Base-by-base conservation (phyloP, 192 early-diverging fungal genomes). In the Radiomyces spectabilis region DNA sequence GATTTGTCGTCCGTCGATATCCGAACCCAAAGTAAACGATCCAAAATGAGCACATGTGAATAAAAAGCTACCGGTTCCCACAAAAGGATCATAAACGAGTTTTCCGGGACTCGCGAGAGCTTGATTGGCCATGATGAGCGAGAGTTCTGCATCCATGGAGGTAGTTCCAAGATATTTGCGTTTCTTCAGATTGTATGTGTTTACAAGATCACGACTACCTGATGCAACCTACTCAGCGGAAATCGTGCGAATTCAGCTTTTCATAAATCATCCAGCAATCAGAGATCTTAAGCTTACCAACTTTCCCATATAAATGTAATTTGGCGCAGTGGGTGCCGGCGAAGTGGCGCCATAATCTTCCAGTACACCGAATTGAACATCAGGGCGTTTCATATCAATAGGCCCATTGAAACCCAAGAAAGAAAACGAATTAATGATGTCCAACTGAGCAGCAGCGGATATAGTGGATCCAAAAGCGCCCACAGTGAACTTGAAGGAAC, bases 1-100 rank as follows among this genome's bases (percentile, higher is more conserved):
- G 41, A 99, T 97, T 73, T 99, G 94, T 40, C 94, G 81, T 13
- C 96, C 96, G 57, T 99, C 94, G 60, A 99, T 99, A 76, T 99
- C 96, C 3, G 91, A 84, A 4, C 96, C 96, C 57, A 96, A 65
- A 0, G 93, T 91, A 59, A 73, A 88, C 0, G 91, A 84, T 21
- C 96, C 96, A 73, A 92, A 97, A 64, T 97, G 88, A 16, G 96
- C 80, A 61, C 92, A 93, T 1, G 92, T 93, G 55, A 99, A 70
- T 37, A 99, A 70, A 47, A 99, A 93, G 41, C 85, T 88, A 22
- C 91, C 94, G 0, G 96, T 99, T 5, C 96, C 96, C 0, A 95
- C 93, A 79, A 97, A 99, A 21, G 96, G 96, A 68, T 99, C 96
- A 44, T 95, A 85, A 3, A 96, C 80, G 2, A 97, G 61, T 26